Evolutionary conservation across 2,329 filamentous ascomycete species (phyloP).

Genomic region (Elsinoe fawcettii): DNA sequence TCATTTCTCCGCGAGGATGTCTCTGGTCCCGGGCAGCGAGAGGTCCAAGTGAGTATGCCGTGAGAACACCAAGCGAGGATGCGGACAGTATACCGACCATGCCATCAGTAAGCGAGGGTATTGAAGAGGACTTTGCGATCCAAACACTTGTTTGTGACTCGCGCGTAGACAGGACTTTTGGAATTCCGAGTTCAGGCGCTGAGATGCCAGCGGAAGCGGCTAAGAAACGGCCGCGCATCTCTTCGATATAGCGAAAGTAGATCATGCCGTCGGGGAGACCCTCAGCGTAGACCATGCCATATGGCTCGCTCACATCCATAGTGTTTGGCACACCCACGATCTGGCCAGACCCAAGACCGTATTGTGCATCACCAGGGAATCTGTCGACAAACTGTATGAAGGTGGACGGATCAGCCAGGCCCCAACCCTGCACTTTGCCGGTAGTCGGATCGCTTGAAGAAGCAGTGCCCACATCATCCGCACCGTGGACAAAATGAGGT

Average conservation of each 20-base stretch:
- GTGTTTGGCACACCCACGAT: constrained; percentile 69
- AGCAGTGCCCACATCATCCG: constrained; percentile 68
- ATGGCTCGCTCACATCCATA: constrained; percentile 83
- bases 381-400: constrained; percentile 73
- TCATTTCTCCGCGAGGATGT: constrained; percentile 67
- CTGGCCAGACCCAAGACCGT: constrained; percentile 70
- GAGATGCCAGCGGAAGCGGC: constrained; percentile 52
- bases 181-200: constrained; percentile 64
- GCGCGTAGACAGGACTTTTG: constrained; percentile 59
- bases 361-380: constrained; percentile 64
- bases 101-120: constrained; percentile 65
- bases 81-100: constrained; percentile 76
- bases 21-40: constrained; percentile 47
- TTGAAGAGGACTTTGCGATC: constrained; percentile 73
- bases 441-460: constrained; percentile 71
- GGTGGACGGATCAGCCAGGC: constrained; percentile 63
- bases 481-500: constrained; percentile 75
- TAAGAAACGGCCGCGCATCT: constrained; percentile 70
- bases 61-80: constrained; percentile 74
- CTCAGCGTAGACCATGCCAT: constrained; percentile 77
- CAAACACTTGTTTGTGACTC: constrained; percentile 75
- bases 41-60: constrained; percentile 61
- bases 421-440: constrained; percentile 75
- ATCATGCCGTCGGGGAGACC: constrained; percentile 74
- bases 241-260: constrained; percentile 67